Base-by-base conservation (phyloP, 164 flowering plant genomes). In the Kingdonia uniflora region DNA sequence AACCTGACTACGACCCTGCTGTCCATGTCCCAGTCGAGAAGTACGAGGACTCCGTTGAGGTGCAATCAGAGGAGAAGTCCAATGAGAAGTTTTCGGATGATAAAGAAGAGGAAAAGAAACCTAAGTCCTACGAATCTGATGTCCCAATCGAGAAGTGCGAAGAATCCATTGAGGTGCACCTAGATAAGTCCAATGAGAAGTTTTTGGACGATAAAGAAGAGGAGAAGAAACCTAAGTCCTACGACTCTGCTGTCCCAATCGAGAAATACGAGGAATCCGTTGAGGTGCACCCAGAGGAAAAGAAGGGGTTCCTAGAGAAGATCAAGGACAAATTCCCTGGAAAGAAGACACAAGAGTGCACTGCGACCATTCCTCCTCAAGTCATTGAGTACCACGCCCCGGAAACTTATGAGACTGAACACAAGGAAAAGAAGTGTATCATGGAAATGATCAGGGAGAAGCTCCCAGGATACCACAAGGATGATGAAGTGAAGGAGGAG, bases 391-490 rank as follows among this genome's bases (percentile, higher is more conserved):
- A 29, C n/a, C n/a, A n/a, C 35, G 25, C 35, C 29, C 51, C 49
- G 23, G 40, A 22, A 6, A 21, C 20, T 8, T 11, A 16, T 22
- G 57, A 20, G 11, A 65, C 19, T 13, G 57, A 51, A 15, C 16
- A 29, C 1, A 29, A 54, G 46, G 63, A 64, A 68, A 77, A 74
- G 68, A 76, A 79, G 54, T 77, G 81, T 6, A 14, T 76, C n/a
- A 11, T 76, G 52, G 81, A 75, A 44, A 74, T 71, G 74, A 71
- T 74, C 56, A 76, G 72, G 67, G 81, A 77, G 53, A 80, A 77
- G 66, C 43, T 80, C 22, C 80, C 85, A 1, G 82, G 82, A 15
- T 59, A 60, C 50, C 68, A 71, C 46, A 68, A 67, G 42, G 52
- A 42, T 42, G 78, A 39, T 10, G 71, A 66, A 3, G 66, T 43